These are phyloP conservation scores for Eimeria falciformis DNA, from an alignment of 169 alveolate species.

Conservation along the genomic window DNA sequence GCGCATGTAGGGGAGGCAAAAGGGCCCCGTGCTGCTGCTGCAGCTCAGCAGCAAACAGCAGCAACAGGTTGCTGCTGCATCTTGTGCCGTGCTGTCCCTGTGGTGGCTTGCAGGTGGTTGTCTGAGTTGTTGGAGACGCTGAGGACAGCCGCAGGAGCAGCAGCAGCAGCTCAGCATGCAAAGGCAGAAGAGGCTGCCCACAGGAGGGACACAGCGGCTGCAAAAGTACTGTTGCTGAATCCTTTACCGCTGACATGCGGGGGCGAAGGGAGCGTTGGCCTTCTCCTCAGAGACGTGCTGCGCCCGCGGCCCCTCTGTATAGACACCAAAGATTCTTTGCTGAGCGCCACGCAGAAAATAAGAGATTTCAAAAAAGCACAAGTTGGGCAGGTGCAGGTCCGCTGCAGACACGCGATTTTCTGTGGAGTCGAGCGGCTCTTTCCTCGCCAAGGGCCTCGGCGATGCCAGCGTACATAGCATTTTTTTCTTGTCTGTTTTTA, in stretches of 20 bases:
- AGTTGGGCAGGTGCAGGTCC: not conserved
- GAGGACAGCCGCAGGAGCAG: not conserved
- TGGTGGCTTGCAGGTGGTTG: not conserved
- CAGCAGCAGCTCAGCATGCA: not conserved
- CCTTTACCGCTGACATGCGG: slow-evolving; percentile 7
- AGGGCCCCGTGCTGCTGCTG: not conserved
- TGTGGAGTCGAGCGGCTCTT: too few relatives aligned
- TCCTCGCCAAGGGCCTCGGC: too few relatives aligned
- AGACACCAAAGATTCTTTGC: not conserved
- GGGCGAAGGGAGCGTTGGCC: not conserved
- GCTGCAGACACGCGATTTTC: not conserved
- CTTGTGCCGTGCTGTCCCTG: not conserved
- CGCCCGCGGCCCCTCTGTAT: slow-evolving; percentile 20
- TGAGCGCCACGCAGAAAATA: not conserved
- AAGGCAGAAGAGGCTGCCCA: not conserved
- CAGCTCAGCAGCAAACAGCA: not conserved
- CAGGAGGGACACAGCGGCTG: not conserved
- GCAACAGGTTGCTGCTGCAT: not conserved
- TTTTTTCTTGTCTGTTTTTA: not conserved
- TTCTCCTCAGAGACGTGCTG: not conserved
- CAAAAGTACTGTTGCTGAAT: not conserved
- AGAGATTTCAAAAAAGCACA: not conserved
- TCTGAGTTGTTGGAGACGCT: not conserved
- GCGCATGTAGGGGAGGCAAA: too few relatives aligned
- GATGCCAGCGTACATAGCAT: too few relatives aligned